Base-by-base conservation (phyloP, 2,329 filamentous ascomycete genomes). In the Colletotrichum tanaceti region DNA sequence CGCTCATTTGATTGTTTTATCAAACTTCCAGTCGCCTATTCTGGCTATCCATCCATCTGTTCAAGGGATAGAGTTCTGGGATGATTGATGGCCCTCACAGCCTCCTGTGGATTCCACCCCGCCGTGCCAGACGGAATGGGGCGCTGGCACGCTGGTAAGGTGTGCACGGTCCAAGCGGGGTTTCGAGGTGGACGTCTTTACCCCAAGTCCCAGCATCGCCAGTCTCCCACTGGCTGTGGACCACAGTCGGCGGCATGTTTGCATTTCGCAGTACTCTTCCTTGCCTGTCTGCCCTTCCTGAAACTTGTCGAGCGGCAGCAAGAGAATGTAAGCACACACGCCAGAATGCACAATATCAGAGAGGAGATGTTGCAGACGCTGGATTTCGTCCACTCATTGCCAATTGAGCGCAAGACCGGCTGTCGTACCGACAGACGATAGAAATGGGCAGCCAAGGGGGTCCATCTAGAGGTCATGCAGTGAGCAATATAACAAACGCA, bases 221-320 rank as follows among this genome's bases (percentile, higher is more conserved):
- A 32, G 28, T 32, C 28, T 32, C 28, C 28, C 7, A 32, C 28
- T 32, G 28, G 28, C 28, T 32, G 7, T 32, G 7, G 28, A 1
- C 28, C 28, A 32, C 9, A 32, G 28, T 32, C 10, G 57, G 24
- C 35, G 32, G 18, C 46, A n/a, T 24, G 44, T 24, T 43, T 60
- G 46, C 20, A 60, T 32, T 39, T 52, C 20, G 20, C 20, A 22
- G 18, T 24, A 65, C 49, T 58, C 63, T 47, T 65, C 63, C 63
- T 47, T 65, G 63, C 63, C 49, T 49, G 22, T 55, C 32, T 49
- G 57, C 11, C 41, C 38, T 28, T 38, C 32, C 47, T 65, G 63
- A 66, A 66, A 66, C 63, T 63, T 54, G 32, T n/a, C 10, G 58
- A 65, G 63, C 43, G 58, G 55, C 55, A 59, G 57, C 54, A 49